Evolutionary conservation across 805 yeast genomes (phyloP).

Genomic region (Candida arabinofermentans): DNA sequence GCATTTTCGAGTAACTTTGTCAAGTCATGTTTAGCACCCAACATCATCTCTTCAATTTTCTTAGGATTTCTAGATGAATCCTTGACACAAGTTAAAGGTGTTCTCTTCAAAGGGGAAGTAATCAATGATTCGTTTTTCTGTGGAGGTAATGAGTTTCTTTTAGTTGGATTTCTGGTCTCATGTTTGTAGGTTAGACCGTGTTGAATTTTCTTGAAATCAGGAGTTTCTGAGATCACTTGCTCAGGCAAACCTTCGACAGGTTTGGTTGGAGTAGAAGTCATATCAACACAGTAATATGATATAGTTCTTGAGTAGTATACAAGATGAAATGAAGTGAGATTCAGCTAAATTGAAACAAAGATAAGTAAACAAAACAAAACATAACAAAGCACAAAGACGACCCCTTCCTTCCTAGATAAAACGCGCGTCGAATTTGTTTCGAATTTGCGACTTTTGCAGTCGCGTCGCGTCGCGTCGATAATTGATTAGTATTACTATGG

Average conservation of each 20-base stretch:
- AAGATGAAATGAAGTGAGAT: no score
- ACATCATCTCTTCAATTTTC: constrained; percentile 11
- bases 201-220: constrained; percentile 32
- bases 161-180: constrained; percentile 18
- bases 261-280: not conserved
- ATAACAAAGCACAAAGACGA: not conserved
- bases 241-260: no score
- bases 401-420: no score
- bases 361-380: not conserved
- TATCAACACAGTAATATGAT: no score
- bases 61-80: constrained; percentile 9
- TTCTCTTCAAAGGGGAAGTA: constrained; percentile 10
- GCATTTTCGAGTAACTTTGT: constrained; percentile 16
- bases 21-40: constrained; percentile 25
- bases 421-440: no score
- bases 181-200: constrained; percentile 45
- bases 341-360: not conserved
- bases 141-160: constrained; percentile 24
- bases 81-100: constrained; percentile 25
- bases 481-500: no score
- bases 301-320: no score
- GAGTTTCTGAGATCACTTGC: not conserved
- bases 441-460: no score
- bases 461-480: no score
- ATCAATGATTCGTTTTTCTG: constrained; percentile 12